A percentile compares a stretch with the other conserved stretches of the same genome.
Evolutionary conservation across 169 alveolate species (phyloP).

Genomic region (Eimeria zaria): DNA sequence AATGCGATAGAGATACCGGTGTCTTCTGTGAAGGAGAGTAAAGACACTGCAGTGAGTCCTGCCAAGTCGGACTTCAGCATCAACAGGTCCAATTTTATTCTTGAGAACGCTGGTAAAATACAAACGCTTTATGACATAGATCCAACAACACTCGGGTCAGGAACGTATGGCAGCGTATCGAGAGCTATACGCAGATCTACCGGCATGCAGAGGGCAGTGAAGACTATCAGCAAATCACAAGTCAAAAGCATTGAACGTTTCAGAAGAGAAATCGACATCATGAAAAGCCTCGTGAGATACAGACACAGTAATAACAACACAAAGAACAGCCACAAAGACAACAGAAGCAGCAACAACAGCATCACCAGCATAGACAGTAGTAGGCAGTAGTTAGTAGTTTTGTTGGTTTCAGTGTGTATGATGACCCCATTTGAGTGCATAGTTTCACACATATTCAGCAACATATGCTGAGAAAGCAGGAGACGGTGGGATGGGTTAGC

Average conservation of each 20-base stretch:
- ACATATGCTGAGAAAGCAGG: not conserved
- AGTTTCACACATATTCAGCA: not conserved
- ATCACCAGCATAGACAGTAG: not conserved
- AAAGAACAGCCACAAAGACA: not conserved
- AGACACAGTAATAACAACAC: not conserved
- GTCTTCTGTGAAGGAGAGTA: constrained; percentile 6
- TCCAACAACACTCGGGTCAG: constrained; percentile 90
- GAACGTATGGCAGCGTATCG: constrained; percentile 93
- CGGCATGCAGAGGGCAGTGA: constrained; percentile 92
- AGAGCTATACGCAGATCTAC: constrained; percentile 90
- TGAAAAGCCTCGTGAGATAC: constrained; percentile 90
- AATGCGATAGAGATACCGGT: not conserved
- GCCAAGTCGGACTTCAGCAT: constrained; percentile 67
- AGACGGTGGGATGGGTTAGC: not conserved
- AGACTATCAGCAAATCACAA: constrained; percentile 93
- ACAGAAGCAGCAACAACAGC: not conserved
- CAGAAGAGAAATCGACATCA: constrained; percentile 94
- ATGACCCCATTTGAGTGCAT: not conserved
- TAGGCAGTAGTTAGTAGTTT: not conserved
- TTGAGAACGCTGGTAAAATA: constrained; percentile 86
- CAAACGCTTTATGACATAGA: constrained; percentile 85
- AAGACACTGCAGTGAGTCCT: not conserved
- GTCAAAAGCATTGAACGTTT: constrained; percentile 94
- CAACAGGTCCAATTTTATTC: constrained; percentile 88
- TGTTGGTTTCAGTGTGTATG: not conserved